These are phyloP conservation scores for Aquilaria sinensis DNA, from an alignment of 345 rosid genomes.

Conservation along the genomic window DNA sequence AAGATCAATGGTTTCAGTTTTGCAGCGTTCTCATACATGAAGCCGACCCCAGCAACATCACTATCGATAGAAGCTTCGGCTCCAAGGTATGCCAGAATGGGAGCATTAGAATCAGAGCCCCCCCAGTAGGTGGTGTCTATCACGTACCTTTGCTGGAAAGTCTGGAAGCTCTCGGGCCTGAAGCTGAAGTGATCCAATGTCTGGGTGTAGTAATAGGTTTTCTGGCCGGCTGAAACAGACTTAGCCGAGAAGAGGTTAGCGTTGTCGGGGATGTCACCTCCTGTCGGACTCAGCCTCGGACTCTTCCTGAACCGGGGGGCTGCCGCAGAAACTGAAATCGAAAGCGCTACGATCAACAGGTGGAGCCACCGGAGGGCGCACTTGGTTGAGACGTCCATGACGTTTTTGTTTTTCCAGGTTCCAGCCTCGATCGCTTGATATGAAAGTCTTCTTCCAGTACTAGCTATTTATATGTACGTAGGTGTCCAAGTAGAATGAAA, in stretches of 20 bases:
- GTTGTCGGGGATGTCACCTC: constrained; percentile 8
- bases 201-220: constrained; percentile 32
- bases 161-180: constrained; percentile 30
- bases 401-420: too few relatives aligned
- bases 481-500: too few relatives aligned
- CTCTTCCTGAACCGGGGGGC: not conserved
- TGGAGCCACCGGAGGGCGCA: too few relatives aligned
- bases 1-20: constrained; percentile 24
- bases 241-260: not conserved
- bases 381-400: too few relatives aligned
- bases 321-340: too few relatives aligned
- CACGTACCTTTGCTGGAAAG: constrained; percentile 31
- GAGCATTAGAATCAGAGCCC: constrained; percentile 20
- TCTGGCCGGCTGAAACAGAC: constrained; percentile 11
- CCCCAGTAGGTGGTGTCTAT: constrained; percentile 40
- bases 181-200: constrained; percentile 49
- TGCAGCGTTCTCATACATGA: constrained; percentile 27
- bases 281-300: constrained; percentile 31
- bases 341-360: too few relatives aligned
- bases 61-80: constrained; percentile 18
- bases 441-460: too few relatives aligned
- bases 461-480: too few relatives aligned
- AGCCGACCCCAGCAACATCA: constrained; percentile 7
- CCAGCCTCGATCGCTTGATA: too few relatives aligned
- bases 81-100: constrained; percentile 34